These are phyloP conservation scores for Alliaria petiolata DNA, from an alignment of 345 rosid genomes.

Conservation along the genomic window DNA sequence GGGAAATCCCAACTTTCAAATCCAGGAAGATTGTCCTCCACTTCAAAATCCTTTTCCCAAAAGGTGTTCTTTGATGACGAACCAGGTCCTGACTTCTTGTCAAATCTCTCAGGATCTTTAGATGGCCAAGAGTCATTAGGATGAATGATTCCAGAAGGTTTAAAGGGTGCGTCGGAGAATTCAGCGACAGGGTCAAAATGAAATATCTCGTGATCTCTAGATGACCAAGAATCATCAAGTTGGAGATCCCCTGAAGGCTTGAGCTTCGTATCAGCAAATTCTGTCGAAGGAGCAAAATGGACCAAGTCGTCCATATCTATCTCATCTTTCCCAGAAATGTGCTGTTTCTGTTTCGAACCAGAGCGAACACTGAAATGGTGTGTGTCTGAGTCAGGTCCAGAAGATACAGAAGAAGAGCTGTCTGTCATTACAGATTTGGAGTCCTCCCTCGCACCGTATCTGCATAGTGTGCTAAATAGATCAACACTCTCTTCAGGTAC, in stretches of 20 bases:
- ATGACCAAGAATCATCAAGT: constrained; percentile 36
- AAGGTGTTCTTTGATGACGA: constrained; percentile 35
- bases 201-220: constrained; percentile 38
- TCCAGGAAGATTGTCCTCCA: constrained; percentile 29
- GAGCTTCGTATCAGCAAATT: constrained; percentile 32
- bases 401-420: constrained; percentile 82
- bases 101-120: constrained; percentile 35
- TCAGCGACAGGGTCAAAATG: constrained; percentile 41
- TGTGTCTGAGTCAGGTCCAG: constrained; percentile 63
- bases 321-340: constrained; percentile 33
- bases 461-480: constrained; percentile 63
- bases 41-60: constrained; percentile 37
- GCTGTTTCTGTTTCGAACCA: constrained; percentile 38
- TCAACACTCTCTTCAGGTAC: constrained; percentile 71
- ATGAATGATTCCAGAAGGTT: constrained; percentile 31
- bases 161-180: constrained; percentile 30
- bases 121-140: constrained; percentile 35
- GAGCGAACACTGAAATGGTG: constrained; percentile 40
- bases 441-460: constrained; percentile 84
- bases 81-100: constrained; percentile 31
- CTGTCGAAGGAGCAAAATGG: constrained; percentile 37
- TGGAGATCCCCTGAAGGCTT: constrained; percentile 37
- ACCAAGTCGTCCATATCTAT: constrained; percentile 37
- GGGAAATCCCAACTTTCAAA: constrained; percentile 28
- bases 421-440: constrained; percentile 89